Conservation (phyloP, 2,329 filamentous ascomycete genomes). For the Fusarium sp. region DNA sequence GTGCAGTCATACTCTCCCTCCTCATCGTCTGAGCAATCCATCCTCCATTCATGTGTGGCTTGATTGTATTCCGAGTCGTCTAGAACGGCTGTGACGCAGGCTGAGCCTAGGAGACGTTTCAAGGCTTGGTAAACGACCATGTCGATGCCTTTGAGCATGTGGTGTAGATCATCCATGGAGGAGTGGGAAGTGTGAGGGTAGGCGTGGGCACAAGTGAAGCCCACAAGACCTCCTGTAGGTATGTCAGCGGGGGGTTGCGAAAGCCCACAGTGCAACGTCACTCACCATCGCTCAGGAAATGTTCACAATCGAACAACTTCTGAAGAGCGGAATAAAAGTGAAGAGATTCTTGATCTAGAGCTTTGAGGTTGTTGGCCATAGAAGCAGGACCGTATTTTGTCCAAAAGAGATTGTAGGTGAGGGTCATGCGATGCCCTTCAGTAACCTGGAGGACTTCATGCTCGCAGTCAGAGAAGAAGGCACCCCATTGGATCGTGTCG, state of each 20-base stretch:
- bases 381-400: conserved; percentile 44
- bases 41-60: neutral
- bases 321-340: conserved; percentile 13
- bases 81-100: conserved; percentile 3
- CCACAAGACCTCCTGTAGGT: conserved; percentile 55
- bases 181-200: conserved; percentile 56
- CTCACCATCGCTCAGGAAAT: conserved; percentile 1
- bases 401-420: conserved; percentile 41
- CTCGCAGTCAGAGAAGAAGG: neutral
- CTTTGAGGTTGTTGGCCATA: conserved; percentile 25
- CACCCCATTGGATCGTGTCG: neutral
- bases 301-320: neutral
- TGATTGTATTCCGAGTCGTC: neutral
- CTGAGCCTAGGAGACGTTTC: conserved; percentile 4
- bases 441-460: neutral
- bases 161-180: conserved; percentile 44
- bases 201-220: conserved; percentile 58
- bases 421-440: neutral
- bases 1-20: too few relatives aligned
- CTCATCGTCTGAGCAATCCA: neutral
- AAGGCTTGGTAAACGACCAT: conserved; percentile 53
- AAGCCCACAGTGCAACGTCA: neutral
- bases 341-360: conserved; percentile 26
- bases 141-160: conserved; percentile 60
- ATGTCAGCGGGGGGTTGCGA: neutral